Evolutionary conservation across 1,139 yeast species (phyloP), one percentile per base, ranked within the genome.

Genomic region (Pichia sp.): DNA sequence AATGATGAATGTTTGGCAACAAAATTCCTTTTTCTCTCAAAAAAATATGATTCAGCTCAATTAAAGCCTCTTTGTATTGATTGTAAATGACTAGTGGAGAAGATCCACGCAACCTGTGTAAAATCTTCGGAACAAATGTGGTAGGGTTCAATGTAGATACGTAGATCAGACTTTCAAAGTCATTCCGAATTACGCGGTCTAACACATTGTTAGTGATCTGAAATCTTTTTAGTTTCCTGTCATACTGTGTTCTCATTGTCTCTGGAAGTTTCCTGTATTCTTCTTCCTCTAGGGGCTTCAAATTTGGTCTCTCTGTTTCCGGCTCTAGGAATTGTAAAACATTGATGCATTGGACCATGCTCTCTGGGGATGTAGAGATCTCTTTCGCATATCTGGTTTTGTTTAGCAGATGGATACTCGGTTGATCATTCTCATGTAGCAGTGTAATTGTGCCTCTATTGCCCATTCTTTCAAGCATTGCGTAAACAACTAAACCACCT

Each of bases 401-500:
- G 55, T 80, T 78, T 55, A 93, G 71, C 0, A 86, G 81, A 58
- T 85, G 86, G 40, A 84, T 71, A 63, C 90, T 91, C 6, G 96
- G 83, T 64, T 91, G 97, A 66, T 93, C 99, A 66, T 90, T 88
- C 63, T 91, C 99, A 69, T 93, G 97, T 3, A 85, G 75, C 30
- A 88, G 76, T 3, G 89, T 78, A 46, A 95, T 81, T 10, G 81
- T 74, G 16, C 98, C 99, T 47, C 81, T 72, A 3, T 93, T 89
- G 52, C 82, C 82, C 95, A 93, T 87, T 63, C 98, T 76, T 66
- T 95, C 99, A 71, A 93, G 68, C 77, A 95, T 74, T 4, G 95
- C 88, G 57, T 87, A 87, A 3, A 87, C 80, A 1, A 93, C 68
- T 19, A 91, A 74, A 2, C 98, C 97, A 30, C 96, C 90, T 26